Evolutionary conservation across 768 basidiomycete species (phyloP), one percentile per base, ranked within the genome.

Genomic region (Dendrothele bispora): DNA sequence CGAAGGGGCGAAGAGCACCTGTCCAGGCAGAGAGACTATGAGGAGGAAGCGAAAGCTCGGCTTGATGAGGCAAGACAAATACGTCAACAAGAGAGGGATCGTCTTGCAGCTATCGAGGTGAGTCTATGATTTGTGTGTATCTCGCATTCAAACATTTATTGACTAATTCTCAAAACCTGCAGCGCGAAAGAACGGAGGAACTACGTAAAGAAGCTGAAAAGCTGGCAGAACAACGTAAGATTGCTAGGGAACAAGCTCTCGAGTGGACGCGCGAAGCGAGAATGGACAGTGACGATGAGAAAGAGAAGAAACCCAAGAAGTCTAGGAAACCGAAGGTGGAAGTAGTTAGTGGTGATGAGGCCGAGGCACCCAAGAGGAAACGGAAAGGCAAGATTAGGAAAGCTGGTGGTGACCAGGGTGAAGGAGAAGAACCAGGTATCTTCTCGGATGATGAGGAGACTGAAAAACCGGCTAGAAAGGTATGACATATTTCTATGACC

Each of bases 1-100:
- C 78, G 89, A 46, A 84, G 84, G 43, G 86, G 83, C 2, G 87
- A 90, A 10, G 91, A 89, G 34, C 92, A 95, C 59, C 70, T 92
- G 20, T 66, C 77, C 4, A 72, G 78, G 15, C 93, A 95, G 61
- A 72, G 78, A 44, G 79, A 83, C 47, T 78, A 81, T 55, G 93
- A 95, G 61, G 71, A 67, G 0, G 88, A 93, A 60, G 74, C 77
- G 0, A 77, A 84, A 39, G 83, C 86, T 4, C 83, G 82, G 60
- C 71, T 93, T 2, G 88, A 91, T 32, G 76, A 79, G 17, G 94
- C 93, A 5, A 78, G 89, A 46, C 81, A 79, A 52, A 79, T 76
- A 60, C 77, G 97, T 48, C 86, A 88, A 55, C 89, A 88, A 50
- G 94, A 98, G 65, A 81, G 76, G 61, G 79, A 83, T 3, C 74